Evolutionary conservation across 306 rosid species (phyloP).

Genomic region (Fragaria vesca): DNA sequence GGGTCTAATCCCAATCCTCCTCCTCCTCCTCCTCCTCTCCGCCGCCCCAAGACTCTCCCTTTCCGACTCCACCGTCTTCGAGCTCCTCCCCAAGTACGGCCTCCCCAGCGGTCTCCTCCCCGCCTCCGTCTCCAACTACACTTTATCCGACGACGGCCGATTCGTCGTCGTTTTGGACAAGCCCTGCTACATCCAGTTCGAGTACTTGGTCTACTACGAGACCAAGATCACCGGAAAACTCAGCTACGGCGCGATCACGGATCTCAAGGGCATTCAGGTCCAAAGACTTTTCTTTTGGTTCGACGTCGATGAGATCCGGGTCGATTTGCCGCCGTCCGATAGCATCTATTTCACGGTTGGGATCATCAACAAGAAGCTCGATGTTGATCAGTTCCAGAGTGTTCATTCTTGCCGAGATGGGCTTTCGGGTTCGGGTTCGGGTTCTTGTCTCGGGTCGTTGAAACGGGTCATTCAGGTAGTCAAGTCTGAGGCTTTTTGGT

Average conservation of each 20-base stretch:
- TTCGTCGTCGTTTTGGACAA: conserved; percentile 57
- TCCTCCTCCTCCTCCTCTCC: conserved; percentile 20
- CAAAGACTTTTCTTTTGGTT: conserved; percentile 70
- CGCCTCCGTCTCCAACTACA: conserved; percentile 51
- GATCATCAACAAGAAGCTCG: conserved; percentile 76
- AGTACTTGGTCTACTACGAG: conserved; percentile 72
- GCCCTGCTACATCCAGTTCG: conserved; percentile 73
- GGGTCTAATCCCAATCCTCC: conserved; percentile 20
- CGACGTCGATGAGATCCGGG: conserved; percentile 80
- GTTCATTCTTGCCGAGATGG: conserved; percentile 61
- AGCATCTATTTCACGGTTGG: conserved; percentile 84
- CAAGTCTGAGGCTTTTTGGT: neutral
- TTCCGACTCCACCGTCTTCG: conserved; percentile 47
- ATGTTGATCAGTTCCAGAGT: conserved; percentile 62
- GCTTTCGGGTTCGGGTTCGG: conserved; percentile 11
- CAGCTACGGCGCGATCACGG: conserved; percentile 65
- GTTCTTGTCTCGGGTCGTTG: conserved; percentile 32
- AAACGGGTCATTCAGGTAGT: conserved; percentile 45
- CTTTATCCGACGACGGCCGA: conserved; percentile 55
- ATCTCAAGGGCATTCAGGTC: conserved; percentile 75
- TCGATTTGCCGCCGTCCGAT: conserved; percentile 86
- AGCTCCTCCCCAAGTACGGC: conserved; percentile 64
- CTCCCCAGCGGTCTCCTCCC: conserved; percentile 85
- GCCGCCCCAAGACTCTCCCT: conserved; percentile 1
- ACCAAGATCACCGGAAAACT: conserved; percentile 65